These are phyloP conservation scores for Colletotrichum somersetense DNA, from an alignment of 2,329 filamentous ascomycete genomes.

Conservation along the genomic window DNA sequence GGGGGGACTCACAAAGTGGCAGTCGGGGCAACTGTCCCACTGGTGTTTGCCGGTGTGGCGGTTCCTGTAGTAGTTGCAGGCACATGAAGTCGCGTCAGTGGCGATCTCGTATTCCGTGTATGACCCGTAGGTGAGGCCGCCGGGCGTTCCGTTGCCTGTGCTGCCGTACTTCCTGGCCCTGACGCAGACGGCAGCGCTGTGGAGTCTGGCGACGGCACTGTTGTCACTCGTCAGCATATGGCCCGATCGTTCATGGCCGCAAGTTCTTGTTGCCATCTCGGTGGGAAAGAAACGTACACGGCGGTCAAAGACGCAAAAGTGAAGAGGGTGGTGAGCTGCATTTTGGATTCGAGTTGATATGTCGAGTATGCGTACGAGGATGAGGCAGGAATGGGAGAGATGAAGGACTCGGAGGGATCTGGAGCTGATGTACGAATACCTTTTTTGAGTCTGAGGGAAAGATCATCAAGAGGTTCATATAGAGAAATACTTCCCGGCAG, in stretches of 20 bases:
- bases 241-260: background rate
- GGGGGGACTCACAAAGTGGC: constrained; percentile 20
- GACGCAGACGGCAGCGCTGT: constrained; percentile 34
- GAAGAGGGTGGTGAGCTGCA: constrained; percentile 4
- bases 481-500: background rate
- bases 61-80: constrained; percentile 39
- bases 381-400: too few relatives aligned
- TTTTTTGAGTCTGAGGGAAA: background rate
- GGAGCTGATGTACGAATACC: background rate
- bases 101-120: constrained; percentile 35
- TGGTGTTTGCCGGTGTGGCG: constrained; percentile 42
- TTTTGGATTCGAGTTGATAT: background rate
- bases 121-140: constrained; percentile 30
- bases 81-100: constrained; percentile 38
- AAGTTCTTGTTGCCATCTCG: too few relatives aligned
- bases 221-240: background rate
- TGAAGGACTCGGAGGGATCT: too few relatives aligned
- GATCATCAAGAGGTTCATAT: background rate
- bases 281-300: background rate
- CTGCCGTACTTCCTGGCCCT: background rate
- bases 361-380: background rate
- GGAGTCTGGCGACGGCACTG: constrained; percentile 27
- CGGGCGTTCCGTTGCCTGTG: constrained; percentile 34
- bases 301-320: constrained; percentile 1
- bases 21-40: constrained; percentile 43